A percentile compares a stretch with the other conserved stretches of the same genome.
phyloP scores from a whole-genome alignment of 176 grass and related monocot species.

The Phoenix dactylifera region DNA sequence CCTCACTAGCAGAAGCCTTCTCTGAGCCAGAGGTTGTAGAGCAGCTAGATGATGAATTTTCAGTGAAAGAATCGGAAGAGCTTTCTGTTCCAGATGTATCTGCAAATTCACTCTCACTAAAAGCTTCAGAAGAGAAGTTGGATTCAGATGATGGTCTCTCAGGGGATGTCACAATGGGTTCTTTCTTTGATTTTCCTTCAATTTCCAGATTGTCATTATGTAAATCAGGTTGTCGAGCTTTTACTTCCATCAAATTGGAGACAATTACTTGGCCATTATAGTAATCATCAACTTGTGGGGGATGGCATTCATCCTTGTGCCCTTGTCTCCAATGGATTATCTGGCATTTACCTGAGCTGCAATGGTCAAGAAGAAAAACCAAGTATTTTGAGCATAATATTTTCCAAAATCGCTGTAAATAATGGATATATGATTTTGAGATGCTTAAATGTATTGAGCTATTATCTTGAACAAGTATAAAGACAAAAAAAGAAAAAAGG shows the following conservation, averaged over 20 bases:
- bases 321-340: constrained; percentile 28
- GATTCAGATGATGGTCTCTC: constrained; percentile 17
- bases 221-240: neutral
- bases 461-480: too few relatives aligned
- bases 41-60: constrained; percentile 10
- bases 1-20: neutral
- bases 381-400: neutral
- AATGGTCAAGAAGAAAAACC: constrained; percentile 6
- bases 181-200: constrained; percentile 3
- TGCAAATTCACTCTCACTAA: constrained; percentile 17
- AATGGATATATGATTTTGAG: too few relatives aligned
- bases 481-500: too few relatives aligned
- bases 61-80: constrained; percentile 16
- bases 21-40: neutral
- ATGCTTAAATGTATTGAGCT: too few relatives aligned
- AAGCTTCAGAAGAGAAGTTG: constrained; percentile 21
- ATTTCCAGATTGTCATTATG: neutral
- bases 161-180: neutral
- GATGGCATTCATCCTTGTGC: constrained; percentile 11
- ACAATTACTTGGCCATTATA: neutral
- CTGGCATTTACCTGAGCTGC: constrained; percentile 23
- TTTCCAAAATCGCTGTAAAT: too few relatives aligned
- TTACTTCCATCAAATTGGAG: neutral
- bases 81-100: constrained; percentile 18
- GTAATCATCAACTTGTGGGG: neutral